Percentiles rank a stretch among this genome's conserved stretches.
These are phyloP conservation scores for Kurtzmaniella quercitrusa DNA, from an alignment of 1,139 yeast genomes.

Conservation along the genomic window DNA sequence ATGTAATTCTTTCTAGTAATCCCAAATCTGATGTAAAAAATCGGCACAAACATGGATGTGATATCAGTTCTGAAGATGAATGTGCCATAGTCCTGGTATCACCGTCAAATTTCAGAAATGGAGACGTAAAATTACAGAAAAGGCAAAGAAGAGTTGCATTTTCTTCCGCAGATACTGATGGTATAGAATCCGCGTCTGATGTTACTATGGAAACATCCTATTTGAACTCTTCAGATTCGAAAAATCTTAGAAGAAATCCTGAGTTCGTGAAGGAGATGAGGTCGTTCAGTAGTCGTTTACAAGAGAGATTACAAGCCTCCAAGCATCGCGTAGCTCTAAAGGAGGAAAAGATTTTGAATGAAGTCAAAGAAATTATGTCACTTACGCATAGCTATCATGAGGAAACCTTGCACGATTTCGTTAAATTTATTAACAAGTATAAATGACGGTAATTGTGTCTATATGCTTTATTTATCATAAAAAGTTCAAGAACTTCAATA, in stretches of 20 bases:
- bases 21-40: neutral
- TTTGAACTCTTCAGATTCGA: neutral
- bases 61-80: neutral
- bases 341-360: neutral
- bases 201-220: neutral
- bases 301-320: neutral
- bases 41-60: neutral
- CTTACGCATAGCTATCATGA: neutral
- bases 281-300: neutral
- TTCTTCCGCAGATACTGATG: conserved; percentile 1
- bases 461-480: conserved; percentile 2
- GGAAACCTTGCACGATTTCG: neutral
- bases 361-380: neutral
- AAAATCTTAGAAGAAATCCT: neutral
- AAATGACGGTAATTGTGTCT: neutral
- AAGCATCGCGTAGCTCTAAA: neutral
- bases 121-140: neutral
- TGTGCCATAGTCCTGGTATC: neutral
- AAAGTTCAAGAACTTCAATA: conserved; percentile 38
- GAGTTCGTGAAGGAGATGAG: neutral
- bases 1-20: neutral
- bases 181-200: neutral
- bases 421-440: neutral
- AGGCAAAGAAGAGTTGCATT: neutral
- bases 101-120: neutral